Evolutionary conservation across 2,329 filamentous ascomycete species (phyloP).

Genomic region (Hypoxylon sp.): DNA sequence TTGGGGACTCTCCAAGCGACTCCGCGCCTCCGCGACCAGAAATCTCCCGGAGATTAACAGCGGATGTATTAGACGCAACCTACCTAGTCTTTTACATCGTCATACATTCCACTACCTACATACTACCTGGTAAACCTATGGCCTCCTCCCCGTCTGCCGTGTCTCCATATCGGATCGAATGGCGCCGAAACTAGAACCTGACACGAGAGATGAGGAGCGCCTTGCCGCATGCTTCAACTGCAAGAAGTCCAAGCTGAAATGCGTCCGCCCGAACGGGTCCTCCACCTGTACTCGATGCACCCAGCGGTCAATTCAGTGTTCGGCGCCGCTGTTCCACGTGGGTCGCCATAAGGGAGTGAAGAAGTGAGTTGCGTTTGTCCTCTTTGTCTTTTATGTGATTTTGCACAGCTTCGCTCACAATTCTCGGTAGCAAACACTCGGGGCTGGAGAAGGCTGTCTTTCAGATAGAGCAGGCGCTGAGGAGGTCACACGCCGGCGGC

Average conservation of each 20-base stretch:
- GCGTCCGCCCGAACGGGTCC: constrained; percentile 49
- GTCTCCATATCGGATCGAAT: constrained; percentile 45
- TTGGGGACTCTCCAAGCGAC: constrained; percentile 16
- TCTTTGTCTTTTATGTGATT: background rate
- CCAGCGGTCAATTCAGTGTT: constrained; percentile 64
- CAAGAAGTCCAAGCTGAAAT: constrained; percentile 54
- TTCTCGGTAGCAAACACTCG: constrained; percentile 72
- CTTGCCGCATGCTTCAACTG: constrained; percentile 53
- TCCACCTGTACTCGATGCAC: constrained; percentile 51
- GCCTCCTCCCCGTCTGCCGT: constrained; percentile 34
- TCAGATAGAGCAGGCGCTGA: constrained; percentile 78
- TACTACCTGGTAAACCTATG: too few species aligned
- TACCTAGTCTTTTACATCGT: constrained; percentile 20
- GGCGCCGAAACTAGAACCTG: constrained; percentile 42
- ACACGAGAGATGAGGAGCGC: constrained; percentile 49
- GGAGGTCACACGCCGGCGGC: constrained; percentile 62
- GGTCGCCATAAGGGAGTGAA: constrained; percentile 82
- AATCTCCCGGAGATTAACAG: constrained; percentile 32
- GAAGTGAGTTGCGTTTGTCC: constrained; percentile 65
- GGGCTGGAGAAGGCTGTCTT: constrained; percentile 80
- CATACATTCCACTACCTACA: constrained; percentile 22
- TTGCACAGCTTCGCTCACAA: constrained; percentile 11
- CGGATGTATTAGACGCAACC: constrained; percentile 19
- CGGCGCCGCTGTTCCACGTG: constrained; percentile 79
- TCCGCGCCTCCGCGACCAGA: constrained; percentile 26